Conservation (phyloP, 495 filamentous ascomycete genomes). For the Jackrogersella multiformis region DNA sequence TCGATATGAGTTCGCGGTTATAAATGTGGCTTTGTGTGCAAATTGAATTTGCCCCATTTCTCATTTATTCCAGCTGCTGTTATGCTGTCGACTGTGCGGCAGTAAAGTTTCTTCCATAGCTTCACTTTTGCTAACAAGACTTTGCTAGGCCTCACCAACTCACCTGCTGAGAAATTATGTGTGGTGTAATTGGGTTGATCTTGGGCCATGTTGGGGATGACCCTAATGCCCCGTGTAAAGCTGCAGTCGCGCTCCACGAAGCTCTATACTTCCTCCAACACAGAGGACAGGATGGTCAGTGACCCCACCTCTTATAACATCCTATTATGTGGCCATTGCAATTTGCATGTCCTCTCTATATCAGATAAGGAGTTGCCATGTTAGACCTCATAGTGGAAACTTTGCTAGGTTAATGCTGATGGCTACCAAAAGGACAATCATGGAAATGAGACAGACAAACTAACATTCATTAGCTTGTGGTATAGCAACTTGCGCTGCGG, state of each 20-base stretch:
- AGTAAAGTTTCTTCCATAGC: neutral
- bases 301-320: neutral
- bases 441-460: neutral
- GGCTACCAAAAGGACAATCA: neutral
- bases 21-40: neutral
- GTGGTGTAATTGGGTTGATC: constrained; percentile 39
- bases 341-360: neutral
- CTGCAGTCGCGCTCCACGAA: constrained; percentile 53
- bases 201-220: constrained; percentile 38
- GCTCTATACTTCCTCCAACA: constrained; percentile 83
- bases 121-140: constrained; percentile 14
- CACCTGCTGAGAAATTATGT: constrained; percentile 20
- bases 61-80: neutral
- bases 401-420: neutral
- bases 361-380: too few relatives aligned
- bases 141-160: constrained; percentile 1
- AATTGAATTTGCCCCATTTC: neutral
- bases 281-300: constrained; percentile 75
- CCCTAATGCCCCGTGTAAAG: constrained; percentile 31
- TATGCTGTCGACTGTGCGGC: constrained; percentile 25
- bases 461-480: constrained; percentile 63
- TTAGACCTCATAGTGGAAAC: neutral
- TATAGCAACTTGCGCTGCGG: constrained; percentile 76
- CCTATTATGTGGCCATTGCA: neutral
- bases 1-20: neutral